Conservation (phyloP, 495 filamentous ascomycete species). For the Astrothelium macrocarpum region DNA sequence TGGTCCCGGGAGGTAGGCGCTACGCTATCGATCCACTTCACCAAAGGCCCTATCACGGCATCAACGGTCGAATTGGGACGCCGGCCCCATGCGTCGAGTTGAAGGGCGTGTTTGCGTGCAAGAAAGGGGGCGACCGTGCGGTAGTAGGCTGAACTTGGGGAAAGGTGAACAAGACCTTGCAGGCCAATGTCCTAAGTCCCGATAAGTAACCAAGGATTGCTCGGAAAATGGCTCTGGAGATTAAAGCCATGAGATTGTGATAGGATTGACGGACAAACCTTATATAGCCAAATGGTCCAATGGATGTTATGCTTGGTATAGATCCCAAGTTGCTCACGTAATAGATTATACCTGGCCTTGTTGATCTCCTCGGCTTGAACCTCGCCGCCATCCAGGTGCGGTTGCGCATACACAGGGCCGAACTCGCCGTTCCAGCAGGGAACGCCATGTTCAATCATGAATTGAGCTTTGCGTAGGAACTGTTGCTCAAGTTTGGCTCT, state of each 20-base stretch:
- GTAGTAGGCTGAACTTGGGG: slow-evolving; percentile 41
- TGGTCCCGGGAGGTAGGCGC: slow-evolving; percentile 35
- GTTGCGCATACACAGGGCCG: slow-evolving; percentile 50
- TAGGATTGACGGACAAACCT: slow-evolving; percentile 23
- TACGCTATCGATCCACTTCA: slow-evolving; percentile 37
- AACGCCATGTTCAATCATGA: slow-evolving; percentile 44
- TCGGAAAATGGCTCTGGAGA: no score
- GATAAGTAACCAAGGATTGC: not conserved
- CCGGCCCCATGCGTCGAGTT: slow-evolving; percentile 48
- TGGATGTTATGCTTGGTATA: slow-evolving; percentile 47
- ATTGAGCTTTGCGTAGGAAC: slow-evolving; percentile 48
- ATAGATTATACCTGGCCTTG: slow-evolving; percentile 41
- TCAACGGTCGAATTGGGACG: slow-evolving; percentile 33
- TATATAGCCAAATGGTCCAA: slow-evolving; percentile 60
- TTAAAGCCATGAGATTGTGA: no score
- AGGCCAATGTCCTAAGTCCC: slow-evolving; percentile 41
- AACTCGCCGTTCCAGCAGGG: slow-evolving; percentile 62
- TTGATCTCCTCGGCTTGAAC: slow-evolving; percentile 40
- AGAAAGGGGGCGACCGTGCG: slow-evolving; percentile 43
- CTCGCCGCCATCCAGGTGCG: slow-evolving; percentile 23
- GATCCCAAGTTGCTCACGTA: slow-evolving; percentile 47
- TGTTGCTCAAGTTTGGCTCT: slow-evolving; percentile 37
- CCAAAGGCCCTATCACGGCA: slow-evolving; percentile 31
- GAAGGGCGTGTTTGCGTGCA: slow-evolving; percentile 44
- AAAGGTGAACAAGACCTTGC: slow-evolving; percentile 52